Evolutionary conservation across 2,329 filamentous ascomycete genomes (phyloP).

Genomic region (Cladosporium oxysporum): DNA sequence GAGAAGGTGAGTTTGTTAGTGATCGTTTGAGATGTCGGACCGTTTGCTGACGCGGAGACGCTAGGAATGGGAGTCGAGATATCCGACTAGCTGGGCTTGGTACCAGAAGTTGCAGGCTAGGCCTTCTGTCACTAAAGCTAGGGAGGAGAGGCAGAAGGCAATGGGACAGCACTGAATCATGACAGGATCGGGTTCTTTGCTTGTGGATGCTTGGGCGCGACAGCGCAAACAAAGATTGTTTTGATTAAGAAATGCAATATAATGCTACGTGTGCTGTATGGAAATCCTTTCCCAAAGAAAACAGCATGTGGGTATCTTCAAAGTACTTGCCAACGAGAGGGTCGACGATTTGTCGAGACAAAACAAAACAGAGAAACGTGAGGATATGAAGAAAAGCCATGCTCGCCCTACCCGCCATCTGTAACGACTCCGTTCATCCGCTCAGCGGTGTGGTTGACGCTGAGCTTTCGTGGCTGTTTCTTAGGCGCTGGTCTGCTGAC

Average conservation of each 20-base stretch:
- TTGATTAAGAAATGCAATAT: background rate
- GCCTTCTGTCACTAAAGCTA: constrained; percentile 33
- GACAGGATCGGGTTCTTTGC: background rate
- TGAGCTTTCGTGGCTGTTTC: constrained; percentile 15
- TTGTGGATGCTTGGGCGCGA: background rate
- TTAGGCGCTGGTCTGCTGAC: background rate
- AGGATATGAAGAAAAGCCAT: background rate
- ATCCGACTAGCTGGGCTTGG: constrained; percentile 34
- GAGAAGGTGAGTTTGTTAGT: background rate
- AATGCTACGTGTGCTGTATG: constrained; percentile 11
- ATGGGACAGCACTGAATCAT: constrained; percentile 12
- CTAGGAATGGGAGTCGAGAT: constrained; percentile 32
- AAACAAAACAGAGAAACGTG: background rate
- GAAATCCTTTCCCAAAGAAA: background rate
- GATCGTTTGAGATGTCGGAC: background rate
- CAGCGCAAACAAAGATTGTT: background rate
- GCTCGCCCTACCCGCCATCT: background rate
- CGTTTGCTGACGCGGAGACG: background rate
- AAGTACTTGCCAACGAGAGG: background rate
- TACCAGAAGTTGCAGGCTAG: constrained; percentile 32
- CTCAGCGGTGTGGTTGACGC: background rate
- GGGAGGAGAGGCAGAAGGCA: constrained; percentile 31
- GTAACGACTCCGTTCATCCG: background rate
- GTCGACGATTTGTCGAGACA: background rate
- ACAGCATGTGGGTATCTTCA: constrained; percentile 14